Base-by-base conservation (phyloP, 306 rosid genomes). In the Potentilla sterilis region DNA sequence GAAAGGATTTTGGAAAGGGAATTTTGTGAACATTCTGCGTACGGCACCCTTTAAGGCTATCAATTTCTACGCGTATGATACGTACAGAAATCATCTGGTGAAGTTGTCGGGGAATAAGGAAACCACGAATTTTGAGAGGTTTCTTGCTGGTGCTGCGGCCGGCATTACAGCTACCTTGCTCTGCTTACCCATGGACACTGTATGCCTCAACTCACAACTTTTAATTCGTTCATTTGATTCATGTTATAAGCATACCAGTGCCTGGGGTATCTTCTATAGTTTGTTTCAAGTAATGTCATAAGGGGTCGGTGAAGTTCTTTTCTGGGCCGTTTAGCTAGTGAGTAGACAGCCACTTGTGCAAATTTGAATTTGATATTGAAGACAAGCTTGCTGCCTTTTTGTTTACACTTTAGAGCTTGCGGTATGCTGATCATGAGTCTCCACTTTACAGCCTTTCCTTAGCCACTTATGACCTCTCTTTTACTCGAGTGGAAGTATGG, bases 1-100 rank as follows among this genome's bases (percentile, higher is more conserved):
- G 81, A 86, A 84, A 71, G 99, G 99, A 57, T 95, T 95, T 86
- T 95, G 99, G 97, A 92, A 90, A 82, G 99, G 99, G 64, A 95
- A 95, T 87, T 82, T 95, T 77, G 88, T 95, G 28, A 95, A 92
- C 79, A 83, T 95, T 80, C 97, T 95, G 83, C 93, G 97, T 24
- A 92, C 99, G 0, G 97, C 97, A 40, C 99, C 99, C 41, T 95
- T 95, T 22, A 92, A 95, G 87, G 91, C 99, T 21, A 90, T 92
- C 83, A 92, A 95, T 75, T 95, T 95, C 78, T 92, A 81, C 73
- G 96, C 99, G 54, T 92, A 88, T 15, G 97, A 95, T 78, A 92
- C 96, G 0, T 95, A 95, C 72, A 89, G 97, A 87, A 90, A 88
- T 74, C 92, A 84, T 24, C 76, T 95, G 80, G 86, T 89, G 66